Percentiles rank a stretch among this genome's conserved stretches.
phyloP scores from a whole-genome alignment of 1,139 yeast genomes.

The Candida sp. region DNA sequence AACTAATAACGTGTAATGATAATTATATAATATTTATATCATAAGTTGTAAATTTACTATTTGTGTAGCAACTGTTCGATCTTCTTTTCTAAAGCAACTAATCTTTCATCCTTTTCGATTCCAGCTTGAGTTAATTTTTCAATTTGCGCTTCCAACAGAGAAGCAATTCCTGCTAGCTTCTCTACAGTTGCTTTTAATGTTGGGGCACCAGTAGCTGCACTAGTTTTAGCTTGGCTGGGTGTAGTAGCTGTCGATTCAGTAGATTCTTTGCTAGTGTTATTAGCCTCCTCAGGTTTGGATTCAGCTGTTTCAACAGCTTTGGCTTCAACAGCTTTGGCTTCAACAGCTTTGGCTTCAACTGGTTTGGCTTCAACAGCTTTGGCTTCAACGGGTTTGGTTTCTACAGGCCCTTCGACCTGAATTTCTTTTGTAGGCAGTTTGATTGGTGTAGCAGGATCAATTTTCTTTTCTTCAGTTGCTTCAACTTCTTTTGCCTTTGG shows the following conservation, averaged over 20 bases:
- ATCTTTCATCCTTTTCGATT: slow-evolving; percentile 59
- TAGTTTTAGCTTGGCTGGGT: slow-evolving; percentile 3
- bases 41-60: slow-evolving; percentile 6
- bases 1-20: slow-evolving; percentile 2
- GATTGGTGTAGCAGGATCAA: slow-evolving; percentile 7
- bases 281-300: slow-evolving; percentile 7
- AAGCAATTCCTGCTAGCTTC: slow-evolving; percentile 54
- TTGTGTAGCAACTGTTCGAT: slow-evolving; percentile 34
- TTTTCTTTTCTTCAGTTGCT: slow-evolving; percentile 6
- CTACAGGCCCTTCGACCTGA: neutral
- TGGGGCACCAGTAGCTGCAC: slow-evolving; percentile 31
- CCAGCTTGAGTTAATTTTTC: slow-evolving; percentile 49
- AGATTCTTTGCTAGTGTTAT: neutral
- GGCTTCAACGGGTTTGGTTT: slow-evolving; percentile 10
- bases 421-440: too few species aligned
- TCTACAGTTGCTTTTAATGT: slow-evolving; percentile 72
- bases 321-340: slow-evolving; percentile 11
- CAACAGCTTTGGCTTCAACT: slow-evolving; percentile 10
- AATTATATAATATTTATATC: slow-evolving; percentile 4
- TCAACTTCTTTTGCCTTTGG: slow-evolving; percentile 7
- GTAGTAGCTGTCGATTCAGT: neutral
- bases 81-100: slow-evolving; percentile 42
- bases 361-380: slow-evolving; percentile 9
- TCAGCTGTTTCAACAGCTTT: slow-evolving; percentile 14
- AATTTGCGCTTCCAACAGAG: slow-evolving; percentile 53